A percentile compares a stretch with the other conserved stretches of the same genome.
Conservation (phyloP, 1,284 basidiomycete genomes). For the Agaricales sp. region DNA sequence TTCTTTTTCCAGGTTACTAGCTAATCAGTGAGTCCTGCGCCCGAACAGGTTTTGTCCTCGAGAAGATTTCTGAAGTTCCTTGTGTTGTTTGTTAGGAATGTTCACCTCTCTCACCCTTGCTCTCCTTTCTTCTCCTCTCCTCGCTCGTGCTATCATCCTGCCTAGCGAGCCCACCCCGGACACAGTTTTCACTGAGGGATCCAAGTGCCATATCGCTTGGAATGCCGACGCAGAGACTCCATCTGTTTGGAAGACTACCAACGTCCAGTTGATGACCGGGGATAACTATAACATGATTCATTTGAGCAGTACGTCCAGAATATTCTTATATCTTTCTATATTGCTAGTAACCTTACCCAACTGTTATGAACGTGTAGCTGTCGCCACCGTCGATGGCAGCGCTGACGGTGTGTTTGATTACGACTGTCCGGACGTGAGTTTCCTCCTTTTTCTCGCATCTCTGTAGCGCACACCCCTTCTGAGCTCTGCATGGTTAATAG, state of each 20-base stretch:
- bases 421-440: slow-evolving; percentile 55
- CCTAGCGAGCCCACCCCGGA: slow-evolving; percentile 47
- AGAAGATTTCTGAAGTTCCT: background rate
- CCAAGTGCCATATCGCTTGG: slow-evolving; percentile 46
- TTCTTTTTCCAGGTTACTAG: background rate
- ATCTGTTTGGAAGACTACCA: slow-evolving; percentile 53
- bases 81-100: background rate
- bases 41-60: background rate
- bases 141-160: slow-evolving; percentile 37
- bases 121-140: slow-evolving; percentile 10
- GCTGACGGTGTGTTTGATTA: slow-evolving; percentile 51
- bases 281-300: slow-evolving; percentile 62
- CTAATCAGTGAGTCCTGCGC: background rate
- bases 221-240: slow-evolving; percentile 32
- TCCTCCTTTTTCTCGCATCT: background rate
- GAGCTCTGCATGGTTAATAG: slow-evolving; percentile 18
- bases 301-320: slow-evolving; percentile 44
- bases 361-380: slow-evolving; percentile 33
- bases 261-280: slow-evolving; percentile 74
- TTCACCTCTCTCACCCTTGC: background rate
- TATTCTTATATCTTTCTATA: slow-evolving; percentile 3
- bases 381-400: slow-evolving; percentile 42
- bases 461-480: background rate
- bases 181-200: slow-evolving; percentile 44
- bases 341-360: background rate